phyloP scores from a whole-genome alignment of 2,329 filamentous ascomycete species.

The Dactylellina drechsleri region DNA sequence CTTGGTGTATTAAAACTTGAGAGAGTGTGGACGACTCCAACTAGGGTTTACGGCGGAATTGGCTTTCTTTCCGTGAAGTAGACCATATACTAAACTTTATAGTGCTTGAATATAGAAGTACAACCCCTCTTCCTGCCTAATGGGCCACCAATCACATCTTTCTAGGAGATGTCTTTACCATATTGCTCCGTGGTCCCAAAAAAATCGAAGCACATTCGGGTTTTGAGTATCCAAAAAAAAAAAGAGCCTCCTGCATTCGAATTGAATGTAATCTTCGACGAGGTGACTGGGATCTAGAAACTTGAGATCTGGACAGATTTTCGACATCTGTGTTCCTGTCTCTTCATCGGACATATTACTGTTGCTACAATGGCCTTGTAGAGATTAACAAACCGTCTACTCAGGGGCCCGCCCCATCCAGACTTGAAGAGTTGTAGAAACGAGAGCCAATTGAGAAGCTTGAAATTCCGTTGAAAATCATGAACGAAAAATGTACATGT shows the following conservation, averaged over 20 bases:
- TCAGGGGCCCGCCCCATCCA: neutral
- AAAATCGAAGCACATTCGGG: constrained; percentile 1
- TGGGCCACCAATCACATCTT: constrained; percentile 24
- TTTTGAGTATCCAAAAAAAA: constrained; percentile 5
- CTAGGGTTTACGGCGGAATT: neutral
- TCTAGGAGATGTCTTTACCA: neutral
- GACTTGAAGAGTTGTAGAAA: neutral
- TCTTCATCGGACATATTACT: constrained; percentile 13
- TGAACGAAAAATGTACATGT: neutral
- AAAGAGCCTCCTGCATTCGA: constrained; percentile 27
- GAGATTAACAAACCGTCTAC: neutral
- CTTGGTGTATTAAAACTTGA: no score
- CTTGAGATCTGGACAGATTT: neutral
- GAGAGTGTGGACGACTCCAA: neutral
- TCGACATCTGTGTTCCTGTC: constrained; percentile 1
- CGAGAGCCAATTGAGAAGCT: neutral
- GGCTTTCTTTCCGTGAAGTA: no score
- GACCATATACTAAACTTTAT: neutral
- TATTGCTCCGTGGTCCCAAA: neutral
- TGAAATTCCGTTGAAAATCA: neutral
- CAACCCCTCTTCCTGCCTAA: constrained; percentile 14
- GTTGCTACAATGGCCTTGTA: neutral
- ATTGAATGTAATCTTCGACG: constrained; percentile 13
- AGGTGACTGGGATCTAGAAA: constrained; percentile 14
- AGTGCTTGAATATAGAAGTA: constrained; percentile 14